Evolutionary conservation across 352 stramenopile genomes (phyloP).

Genomic region (Thraustotheca clavata): DNA sequence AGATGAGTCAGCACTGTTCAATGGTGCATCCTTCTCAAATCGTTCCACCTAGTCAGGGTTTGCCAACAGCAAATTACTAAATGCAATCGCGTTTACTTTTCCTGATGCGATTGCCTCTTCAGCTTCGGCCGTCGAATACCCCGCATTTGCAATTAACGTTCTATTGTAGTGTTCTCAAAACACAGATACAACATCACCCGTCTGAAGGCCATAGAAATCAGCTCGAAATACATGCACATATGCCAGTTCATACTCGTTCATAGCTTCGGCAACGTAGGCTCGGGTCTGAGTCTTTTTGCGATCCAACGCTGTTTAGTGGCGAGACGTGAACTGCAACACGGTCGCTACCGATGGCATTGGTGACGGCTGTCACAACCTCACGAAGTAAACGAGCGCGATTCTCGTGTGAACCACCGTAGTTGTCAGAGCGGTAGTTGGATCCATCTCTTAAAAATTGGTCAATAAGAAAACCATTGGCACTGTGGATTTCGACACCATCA

Average conservation of each 20-base stretch:
- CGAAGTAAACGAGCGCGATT: conserved; percentile 52
- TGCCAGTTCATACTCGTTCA: conserved; percentile 20
- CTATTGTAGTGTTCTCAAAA: conserved; percentile 25
- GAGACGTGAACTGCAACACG: conserved; percentile 19
- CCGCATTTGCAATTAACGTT: conserved; percentile 23
- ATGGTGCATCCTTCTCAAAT: conserved; percentile 20
- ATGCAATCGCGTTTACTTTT: conserved; percentile 31
- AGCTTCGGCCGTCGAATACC: conserved; percentile 25
- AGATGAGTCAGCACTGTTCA: background rate
- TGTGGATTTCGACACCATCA: conserved; percentile 73
- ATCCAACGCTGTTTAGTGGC: conserved; percentile 6
- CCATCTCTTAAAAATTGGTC: conserved; percentile 59
- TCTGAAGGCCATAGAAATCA: conserved; percentile 20
- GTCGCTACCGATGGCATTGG: background rate
- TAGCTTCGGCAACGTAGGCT: conserved; percentile 23
- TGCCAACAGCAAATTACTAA: conserved; percentile 33
- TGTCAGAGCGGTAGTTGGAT: conserved; percentile 49
- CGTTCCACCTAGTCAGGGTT: conserved; percentile 39
- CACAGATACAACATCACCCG: conserved; percentile 15
- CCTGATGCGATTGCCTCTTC: conserved; percentile 26
- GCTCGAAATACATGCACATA: conserved; percentile 23
- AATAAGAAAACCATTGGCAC: conserved; percentile 76
- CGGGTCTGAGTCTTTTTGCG: conserved; percentile 22
- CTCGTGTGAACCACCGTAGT: conserved; percentile 58
- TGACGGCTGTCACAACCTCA: conserved; percentile 40